Base-by-base conservation (phyloP, 2,329 filamentous ascomycete genomes). In the Fusarium sp. region DNA sequence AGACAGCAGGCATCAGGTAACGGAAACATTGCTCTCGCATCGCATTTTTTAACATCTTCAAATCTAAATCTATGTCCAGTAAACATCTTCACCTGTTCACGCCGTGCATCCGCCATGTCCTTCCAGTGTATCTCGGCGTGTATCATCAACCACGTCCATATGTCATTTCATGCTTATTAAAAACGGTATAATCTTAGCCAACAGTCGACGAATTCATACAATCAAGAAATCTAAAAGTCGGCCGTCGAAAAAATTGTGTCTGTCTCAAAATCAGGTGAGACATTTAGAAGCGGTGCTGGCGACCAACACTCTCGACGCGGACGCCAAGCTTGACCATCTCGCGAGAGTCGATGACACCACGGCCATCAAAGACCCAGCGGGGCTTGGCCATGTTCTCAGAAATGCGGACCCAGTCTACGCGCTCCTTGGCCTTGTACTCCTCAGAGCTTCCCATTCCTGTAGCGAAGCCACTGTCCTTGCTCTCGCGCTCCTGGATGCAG, bases 341-440 rank as follows among this genome's bases (percentile, higher is more conserved):
- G 28, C 80, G 79, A 24, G 82, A 83, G 72, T 89, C 85, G 53
- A 89, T 84, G 36, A 89, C 84, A 44, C 87, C 87, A 62, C 86
- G 85, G n/a, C 88, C 88, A 67, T 90, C 87, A 80, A 90, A 90
- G 32, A 89, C 81, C 86, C 87, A 89, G 64, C 84, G 85, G 17
- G 88, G 87, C 80, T 86, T 85, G 55, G 82, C 82, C 87, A 89
- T 89, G 71, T 80, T 79, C 59, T 82, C 78, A 50, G 86, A 82
- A 48, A 89, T 86, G 79, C 81, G 84, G 62, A 81, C 82, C 87
- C 88, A 90, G 81, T 89, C 85, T 24, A 89, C 77, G 42, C 80
- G 82, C 78, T 86, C 85, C 79, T 85, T 87, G 61, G 82, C 73
- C 73, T 83, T 84, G 80, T 86, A 84, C 77, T 86, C 85, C 44